A percentile compares a stretch with the other conserved stretches of the same genome.
Conservation (phyloP, 2,329 filamentous ascomycete species). For the Oidium heveae region DNA sequence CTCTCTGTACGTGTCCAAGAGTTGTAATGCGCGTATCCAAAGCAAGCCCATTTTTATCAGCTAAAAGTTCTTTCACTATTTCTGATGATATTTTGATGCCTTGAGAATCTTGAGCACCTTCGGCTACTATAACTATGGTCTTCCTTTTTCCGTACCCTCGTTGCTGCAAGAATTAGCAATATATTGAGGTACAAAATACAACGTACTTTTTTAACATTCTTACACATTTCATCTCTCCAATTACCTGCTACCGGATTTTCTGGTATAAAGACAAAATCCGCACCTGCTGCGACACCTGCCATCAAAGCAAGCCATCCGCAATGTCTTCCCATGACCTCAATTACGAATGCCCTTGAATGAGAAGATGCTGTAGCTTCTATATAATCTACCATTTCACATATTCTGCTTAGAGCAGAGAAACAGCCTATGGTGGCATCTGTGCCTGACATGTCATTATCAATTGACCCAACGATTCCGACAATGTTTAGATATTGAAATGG, state of each 20-base stretch:
- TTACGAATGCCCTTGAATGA: slow-evolving; percentile 86
- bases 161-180: slow-evolving; percentile 28
- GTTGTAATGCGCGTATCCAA: slow-evolving; percentile 89
- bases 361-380: slow-evolving; percentile 89
- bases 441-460: slow-evolving; percentile 93
- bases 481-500: slow-evolving; percentile 81
- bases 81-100: slow-evolving; percentile 61
- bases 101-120: slow-evolving; percentile 69
- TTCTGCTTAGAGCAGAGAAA: slow-evolving; percentile 67
- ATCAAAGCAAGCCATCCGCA: slow-evolving; percentile 95
- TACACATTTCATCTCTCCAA: slow-evolving; percentile 76
- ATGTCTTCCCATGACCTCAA: slow-evolving; percentile 96
- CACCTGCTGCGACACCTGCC: slow-evolving; percentile 81
- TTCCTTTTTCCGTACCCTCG: slow-evolving; percentile 76
- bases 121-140: slow-evolving; percentile 93
- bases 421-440: slow-evolving; percentile 95
- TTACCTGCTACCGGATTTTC: slow-evolving; percentile 72
- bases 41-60: slow-evolving; percentile 45
- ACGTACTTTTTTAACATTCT: slow-evolving; percentile 43
- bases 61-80: slow-evolving; percentile 73
- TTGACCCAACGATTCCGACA: slow-evolving; percentile 84
- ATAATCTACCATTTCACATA: slow-evolving; percentile 89
- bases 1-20: slow-evolving; percentile 89
- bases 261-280: slow-evolving; percentile 91
- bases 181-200: neutral